These are phyloP conservation scores for Bjerkandera adusta DNA, from an alignment of 1,284 basidiomycete species.

Conservation along the genomic window DNA sequence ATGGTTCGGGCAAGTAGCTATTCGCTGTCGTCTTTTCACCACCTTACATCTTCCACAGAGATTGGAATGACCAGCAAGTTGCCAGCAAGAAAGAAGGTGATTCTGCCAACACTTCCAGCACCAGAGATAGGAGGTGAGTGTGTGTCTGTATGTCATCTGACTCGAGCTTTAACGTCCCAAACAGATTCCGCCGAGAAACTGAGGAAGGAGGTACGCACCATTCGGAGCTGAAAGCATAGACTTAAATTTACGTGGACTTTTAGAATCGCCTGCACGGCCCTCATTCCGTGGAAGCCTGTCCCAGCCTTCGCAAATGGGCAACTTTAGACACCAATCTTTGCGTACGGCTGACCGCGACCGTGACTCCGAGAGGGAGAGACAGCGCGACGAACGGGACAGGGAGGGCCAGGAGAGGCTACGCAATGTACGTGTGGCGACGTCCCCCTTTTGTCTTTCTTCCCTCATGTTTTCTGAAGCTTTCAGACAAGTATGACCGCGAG, in stretches of 20 bases:
- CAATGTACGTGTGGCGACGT: constrained; percentile 47
- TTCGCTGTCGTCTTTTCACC: constrained; percentile 14
- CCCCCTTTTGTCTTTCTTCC: constrained; percentile 12
- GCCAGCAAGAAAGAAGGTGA: constrained; percentile 68
- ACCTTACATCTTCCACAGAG: constrained; percentile 30
- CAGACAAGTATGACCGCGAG: constrained; percentile 84
- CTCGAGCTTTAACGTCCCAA: constrained; percentile 8
- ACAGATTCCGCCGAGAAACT: constrained; percentile 69
- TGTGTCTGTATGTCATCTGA: constrained; percentile 19
- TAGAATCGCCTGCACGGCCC: constrained; percentile 57
- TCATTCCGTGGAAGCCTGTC: constrained; percentile 69
- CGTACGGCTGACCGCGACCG: constrained; percentile 65
- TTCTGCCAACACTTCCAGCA: constrained; percentile 41
- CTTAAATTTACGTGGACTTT: constrained; percentile 17
- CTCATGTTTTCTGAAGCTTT: constrained; percentile 48
- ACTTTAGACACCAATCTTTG: constrained; percentile 81
- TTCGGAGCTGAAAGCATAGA: constrained; percentile 9
- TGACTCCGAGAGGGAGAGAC: constrained; percentile 60
- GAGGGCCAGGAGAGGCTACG: constrained; percentile 76
- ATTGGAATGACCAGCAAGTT: constrained; percentile 57
- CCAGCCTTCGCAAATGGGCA: constrained; percentile 86
- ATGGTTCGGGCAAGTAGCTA: constrained; percentile 78
- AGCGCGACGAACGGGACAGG: constrained; percentile 63
- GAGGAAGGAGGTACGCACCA: constrained; percentile 61
- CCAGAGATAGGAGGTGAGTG: constrained; percentile 61